Evolutionary conservation across 306 rosid species (phyloP), one percentile per base, ranked within the genome.

Genomic region (Fagus sylvatica): DNA sequence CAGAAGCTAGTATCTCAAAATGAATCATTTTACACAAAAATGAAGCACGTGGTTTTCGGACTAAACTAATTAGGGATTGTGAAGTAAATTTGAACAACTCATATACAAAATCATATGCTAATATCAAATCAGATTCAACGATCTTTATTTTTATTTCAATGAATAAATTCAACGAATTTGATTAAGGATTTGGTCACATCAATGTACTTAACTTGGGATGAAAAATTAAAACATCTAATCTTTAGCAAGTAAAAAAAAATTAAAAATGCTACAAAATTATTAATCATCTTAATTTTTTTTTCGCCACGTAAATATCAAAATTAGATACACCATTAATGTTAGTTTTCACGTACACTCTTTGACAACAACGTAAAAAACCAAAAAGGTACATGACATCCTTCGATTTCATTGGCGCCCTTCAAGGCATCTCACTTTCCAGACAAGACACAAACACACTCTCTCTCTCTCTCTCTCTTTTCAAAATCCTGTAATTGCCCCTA

Each of bases 401-500:
- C 33, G 8, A 10, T 62, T 62, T 62, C 43, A 62, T 57, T 28
- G 65, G 65, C 30, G 56, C 56, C 56, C 4, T 51, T 51, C 56
- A 51, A n/a, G 22, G 16, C 56, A 53, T 53, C 56, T 53, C 56
- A 57, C 64, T 57, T 57, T 28, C 33, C 36, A 57, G 65, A 28
- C 65, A 57, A 59, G 67, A 76, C 17, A 69, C 33, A 37, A 9
- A 40, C 59, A 12, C 36, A 15, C 19, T n/a, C 30, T 69, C 57
- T 22, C 68, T 40, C 49, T 56, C 57, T 5, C 10, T 0, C 40
- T 0, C 66, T 11, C 53, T 65, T 34, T 13, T 41, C 67, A 74
- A 84, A 85, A 80, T 76, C 80, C 53, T 79, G 86, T 76, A 83
- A 83, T 42, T 79, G 34, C 77, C 64, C 59, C 41, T 78, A 39